Base-by-base conservation (phyloP, 345 rosid species). In the Leavenworthia alabamica region DNA sequence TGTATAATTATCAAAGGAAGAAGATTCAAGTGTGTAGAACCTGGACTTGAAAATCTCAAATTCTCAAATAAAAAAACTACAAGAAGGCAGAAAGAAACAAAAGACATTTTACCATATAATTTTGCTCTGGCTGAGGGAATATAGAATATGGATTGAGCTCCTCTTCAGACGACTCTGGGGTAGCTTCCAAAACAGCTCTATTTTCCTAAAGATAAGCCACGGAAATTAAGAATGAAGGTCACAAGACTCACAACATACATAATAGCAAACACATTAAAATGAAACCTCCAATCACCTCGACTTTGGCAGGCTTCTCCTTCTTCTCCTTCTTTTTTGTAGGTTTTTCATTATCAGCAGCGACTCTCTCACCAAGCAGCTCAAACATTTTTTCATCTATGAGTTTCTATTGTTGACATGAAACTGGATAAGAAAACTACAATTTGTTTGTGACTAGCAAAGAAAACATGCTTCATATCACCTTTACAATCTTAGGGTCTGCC, bases 401-500 rank as follows among this genome's bases (percentile, higher is more conserved):
- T 84, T 87, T 66, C 97, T 93, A 73, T 65, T 42, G n/a, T 28
- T 66, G 46, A 60, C 31, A 60, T 26, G 20, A 7, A 10, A 24
- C 11, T 28, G 15, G 24, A 29, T 65, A 17, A 72, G 68, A 40
- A 72, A 54, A 46, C 19, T 22, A 35, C n/a, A 23, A 8, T 50
- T 43, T 26, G 15, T 29, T 20, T 26, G 36, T 66, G 47, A 37
- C 49, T 13, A 12, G 32, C 17, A 57, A 23, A 57, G 65, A 72
- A 57, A 23, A 27, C 32, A 58, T 36, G 14, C 8, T 43, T 23
- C 4, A 46, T 15, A 33, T 70, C 74, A 90, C 96, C 97, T 82
- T 90, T 23, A 89, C 89, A 75, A 78, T 77, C 74, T 82, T 93
- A 54, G 91, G 82, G 66, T 90, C 97, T 57, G 95, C 99, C 99